Evolutionary conservation across 768 basidiomycete genomes (phyloP), one percentile per base, ranked within the genome.

Genomic region (Collybiopsis luxurians): DNA sequence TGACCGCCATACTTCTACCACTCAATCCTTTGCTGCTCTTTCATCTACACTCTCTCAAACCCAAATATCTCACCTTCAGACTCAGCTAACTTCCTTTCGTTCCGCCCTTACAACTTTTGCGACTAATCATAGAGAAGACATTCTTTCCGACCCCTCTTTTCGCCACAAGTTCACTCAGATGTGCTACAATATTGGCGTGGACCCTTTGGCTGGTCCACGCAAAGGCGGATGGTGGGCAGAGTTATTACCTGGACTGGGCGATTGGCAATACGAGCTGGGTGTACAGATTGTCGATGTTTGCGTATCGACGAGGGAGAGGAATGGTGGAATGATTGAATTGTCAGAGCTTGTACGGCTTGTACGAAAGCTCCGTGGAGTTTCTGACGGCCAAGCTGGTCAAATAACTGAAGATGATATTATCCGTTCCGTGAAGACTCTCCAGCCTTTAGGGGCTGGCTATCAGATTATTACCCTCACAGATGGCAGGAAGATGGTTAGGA

Each of bases 181-280:
- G 93, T 99, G 97, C 68, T 82, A 89, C 2, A 86, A 89, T 15
- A 91, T 99, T 55, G 94, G 94, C 30, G 93, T 99, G 23, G 97
- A 98, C 69, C 95, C 96, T 1, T 82, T 98, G 21, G 89, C 91
- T 1, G 93, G 92, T 0, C 89, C 91, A 0, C 75, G 88, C 40
- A 85, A 85, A 64, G 91, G 90, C 36, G 92, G 93, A 2, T 91
- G 92, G 85, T 97, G 94, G 92, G 87, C 89, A 2, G 94, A 95
- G 67, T 75, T 94, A 65, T 81, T 95, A 34, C 28, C 43, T 28
- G 88, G 87, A 7, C 72, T 97, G 53, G 87, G 92, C 15, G 97
- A 98, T 68, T 98, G 95, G 93, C 90, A 95, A 64, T 90, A 92
- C 67, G 95, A 97, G 66, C 82, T 98, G 5, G 93, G 94, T 10